Evolutionary conservation across 179 eudicot genomes (phyloP), one percentile per base, ranked within the genome.

Genomic region (Corrigiola litoralis): DNA sequence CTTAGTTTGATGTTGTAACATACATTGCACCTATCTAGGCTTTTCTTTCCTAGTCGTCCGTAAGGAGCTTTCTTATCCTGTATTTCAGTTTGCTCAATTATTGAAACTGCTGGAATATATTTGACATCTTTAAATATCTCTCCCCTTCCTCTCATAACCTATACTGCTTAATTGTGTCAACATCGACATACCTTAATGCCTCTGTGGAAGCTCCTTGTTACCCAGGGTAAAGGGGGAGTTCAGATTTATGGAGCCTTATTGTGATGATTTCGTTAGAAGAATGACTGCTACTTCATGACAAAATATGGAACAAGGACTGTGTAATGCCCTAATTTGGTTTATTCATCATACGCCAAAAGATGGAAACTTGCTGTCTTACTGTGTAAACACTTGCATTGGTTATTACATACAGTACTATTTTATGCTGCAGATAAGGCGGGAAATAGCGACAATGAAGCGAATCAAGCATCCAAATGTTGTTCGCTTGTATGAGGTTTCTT

Each of bases 361-460:
- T n/a, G n/a, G n/a, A n/a, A n/a, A n/a, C 24, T 17, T n/a, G 2
- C 5, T 7, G 4, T 17, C 4, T 45, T 17, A n/a, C 5, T 45
- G 5, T 3, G 54, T 14, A 1, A 33, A 2, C 38, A 31, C 29
- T 40, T 54, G 40, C 27, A 18, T 53, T 28, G 12, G 33, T 53
- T 28, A 24, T 18, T 25, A 54, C 23, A 11, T 17, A n/a, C 13
- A 53, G 14, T 44, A 4, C 34, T 46, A 25, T 29, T 65, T 27
- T 44, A 5, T 3, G 20, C 50, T 58, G 77, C 88, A 92, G 96
- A 82, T 92, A 72, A 87, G 83, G 79, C 67, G 92, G 71, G 95
- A 92, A 83, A 73, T 92, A 72, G 95, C 95, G 56, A 92, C 95
- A 38, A 89, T 92, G 98, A 92, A 92, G 76, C 81, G 90, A 68